Base-by-base conservation (phyloP, 306 rosid genomes). In the Begonia loranthoides region DNA sequence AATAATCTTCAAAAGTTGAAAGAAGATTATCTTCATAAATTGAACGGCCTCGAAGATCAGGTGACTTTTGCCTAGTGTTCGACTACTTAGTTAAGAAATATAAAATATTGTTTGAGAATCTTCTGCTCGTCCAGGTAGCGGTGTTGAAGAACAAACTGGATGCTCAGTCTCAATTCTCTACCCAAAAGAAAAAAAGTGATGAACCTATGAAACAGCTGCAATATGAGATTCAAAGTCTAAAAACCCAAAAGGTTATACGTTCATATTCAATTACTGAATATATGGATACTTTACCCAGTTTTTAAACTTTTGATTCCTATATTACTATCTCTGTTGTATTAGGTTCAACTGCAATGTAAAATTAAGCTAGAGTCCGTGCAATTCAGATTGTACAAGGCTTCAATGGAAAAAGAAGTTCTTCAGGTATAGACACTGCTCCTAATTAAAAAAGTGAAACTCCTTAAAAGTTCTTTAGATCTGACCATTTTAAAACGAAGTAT, bases 291-390 rank as follows among this genome's bases (percentile, higher is more conserved):
- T 28, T 28, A 28, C 36, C 36, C 36, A 28, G 9, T 28, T 28
- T 28, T 28, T 19, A 2, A 19, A 19, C 22, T 19, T 28, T 28
- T 28, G 6, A 28, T 4, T 28, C 36, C 9, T 7, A 28, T 28
- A 28, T 3, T 28, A 28, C 36, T 28, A 28, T 28, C 36, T 28
- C 36, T 3, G 36, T 28, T 28, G 1, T 50, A 58, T 49, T 21
- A 90, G 99, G 99, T 83, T 59, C 94, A 86, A 78, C 53, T 90
- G 52, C 92, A 82, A 71, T 90, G 94, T 65, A 83, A 75, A 79
- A 67, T 74, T 62, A 90, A 90, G 71, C 54, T 86, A 17, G 87
- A 90, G 54, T 90, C 94, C 34, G 84, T 80, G 62, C 86, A 77
- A 70, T 86, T 69, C 54, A 77, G 99, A 51, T 49, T 71, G 63